A percentile compares a stretch with the other conserved stretches of the same genome.
Conservation (phyloP, 208 protist species). For the Lotmaria passim region DNA sequence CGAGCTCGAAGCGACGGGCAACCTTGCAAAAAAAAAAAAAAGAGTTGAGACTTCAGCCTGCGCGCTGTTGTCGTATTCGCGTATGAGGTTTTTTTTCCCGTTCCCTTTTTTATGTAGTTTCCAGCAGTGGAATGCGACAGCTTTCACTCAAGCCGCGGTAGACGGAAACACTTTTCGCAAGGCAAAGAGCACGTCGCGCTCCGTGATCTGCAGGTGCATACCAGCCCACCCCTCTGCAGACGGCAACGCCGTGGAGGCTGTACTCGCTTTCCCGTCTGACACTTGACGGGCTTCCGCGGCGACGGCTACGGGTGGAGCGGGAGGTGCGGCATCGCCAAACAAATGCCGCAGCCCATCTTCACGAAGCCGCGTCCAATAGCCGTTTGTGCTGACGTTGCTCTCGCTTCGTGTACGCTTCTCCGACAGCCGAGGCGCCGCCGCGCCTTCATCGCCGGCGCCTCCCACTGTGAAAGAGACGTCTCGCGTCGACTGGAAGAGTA, state of each 20-base stretch:
- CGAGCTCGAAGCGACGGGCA: too few species aligned
- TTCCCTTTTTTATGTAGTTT: too few species aligned
- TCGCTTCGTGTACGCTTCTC: conserved; percentile 8
- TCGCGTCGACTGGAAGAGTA: too few species aligned
- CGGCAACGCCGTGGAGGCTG: neutral
- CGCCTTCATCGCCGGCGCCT: neutral
- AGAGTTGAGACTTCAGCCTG: too few species aligned
- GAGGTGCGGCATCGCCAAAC: conserved; percentile 12
- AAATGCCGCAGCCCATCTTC: conserved; percentile 5
- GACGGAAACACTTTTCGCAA: conserved; percentile 28
- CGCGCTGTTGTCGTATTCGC: too few species aligned
- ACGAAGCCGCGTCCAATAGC: conserved; percentile 22
- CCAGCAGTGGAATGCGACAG: neutral
- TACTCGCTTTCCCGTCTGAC: neutral
- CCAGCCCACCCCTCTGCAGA: conserved; percentile 6
- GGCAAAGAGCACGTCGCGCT: conserved; percentile 61
- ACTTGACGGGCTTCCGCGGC: neutral
- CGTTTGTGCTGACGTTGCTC: neutral
- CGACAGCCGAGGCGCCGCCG: neutral
- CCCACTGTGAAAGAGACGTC: too few species aligned
- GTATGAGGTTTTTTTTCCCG: too few species aligned
- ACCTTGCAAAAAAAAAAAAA: too few species aligned
- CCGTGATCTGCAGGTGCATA: conserved; percentile 37
- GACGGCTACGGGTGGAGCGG: neutral
- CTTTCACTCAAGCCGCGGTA: neutral